Evolutionary conservation across 805 yeast species (phyloP).

Genomic region (Spathaspora hagerdaliae): DNA sequence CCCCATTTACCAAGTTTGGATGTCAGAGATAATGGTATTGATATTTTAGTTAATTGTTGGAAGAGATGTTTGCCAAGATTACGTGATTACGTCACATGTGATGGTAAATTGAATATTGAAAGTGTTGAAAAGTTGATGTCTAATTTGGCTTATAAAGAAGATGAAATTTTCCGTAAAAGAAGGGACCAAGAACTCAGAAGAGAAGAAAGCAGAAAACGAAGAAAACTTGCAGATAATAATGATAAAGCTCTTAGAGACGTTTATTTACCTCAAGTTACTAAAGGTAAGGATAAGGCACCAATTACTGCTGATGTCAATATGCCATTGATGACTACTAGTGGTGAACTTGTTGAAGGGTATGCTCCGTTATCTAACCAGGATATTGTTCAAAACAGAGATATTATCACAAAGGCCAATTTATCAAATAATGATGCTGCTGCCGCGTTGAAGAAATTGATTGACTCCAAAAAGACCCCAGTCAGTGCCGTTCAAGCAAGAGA

Average conservation of each 20-base stretch:
- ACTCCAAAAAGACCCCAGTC: slow-evolving; percentile 19
- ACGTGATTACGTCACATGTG: slow-evolving; percentile 81
- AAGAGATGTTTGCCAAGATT: slow-evolving; percentile 62
- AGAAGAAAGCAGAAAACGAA: slow-evolving; percentile 59
- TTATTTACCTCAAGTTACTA: slow-evolving; percentile 51
- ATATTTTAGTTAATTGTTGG: slow-evolving; percentile 78
- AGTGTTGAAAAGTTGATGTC: slow-evolving; percentile 71
- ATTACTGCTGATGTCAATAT: slow-evolving; percentile 62
- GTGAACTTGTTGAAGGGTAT: slow-evolving; percentile 62
- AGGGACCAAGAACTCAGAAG: slow-evolving; percentile 68
- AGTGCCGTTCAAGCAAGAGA: slow-evolving; percentile 42
- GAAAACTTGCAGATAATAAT: slow-evolving; percentile 46
- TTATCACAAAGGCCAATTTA: slow-evolving; percentile 64
- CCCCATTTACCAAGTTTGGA: slow-evolving; percentile 95
- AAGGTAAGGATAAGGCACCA: slow-evolving; percentile 77
- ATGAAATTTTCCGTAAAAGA: slow-evolving; percentile 66
- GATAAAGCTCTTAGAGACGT: slow-evolving; percentile 42
- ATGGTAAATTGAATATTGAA: slow-evolving; percentile 73
- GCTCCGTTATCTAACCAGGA: slow-evolving; percentile 68
- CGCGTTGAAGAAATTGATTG: slow-evolving; percentile 40
- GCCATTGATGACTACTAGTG: slow-evolving; percentile 74
- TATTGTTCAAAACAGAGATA: slow-evolving; percentile 58
- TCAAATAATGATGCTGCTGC: slow-evolving; percentile 71
- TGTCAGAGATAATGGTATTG: slow-evolving; percentile 92
- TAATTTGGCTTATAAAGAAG: slow-evolving; percentile 69